Evolutionary conservation across 2,329 filamentous ascomycete species (phyloP), one percentile per base, ranked within the genome.

Genomic region (Sarocladium brachiariae): DNA sequence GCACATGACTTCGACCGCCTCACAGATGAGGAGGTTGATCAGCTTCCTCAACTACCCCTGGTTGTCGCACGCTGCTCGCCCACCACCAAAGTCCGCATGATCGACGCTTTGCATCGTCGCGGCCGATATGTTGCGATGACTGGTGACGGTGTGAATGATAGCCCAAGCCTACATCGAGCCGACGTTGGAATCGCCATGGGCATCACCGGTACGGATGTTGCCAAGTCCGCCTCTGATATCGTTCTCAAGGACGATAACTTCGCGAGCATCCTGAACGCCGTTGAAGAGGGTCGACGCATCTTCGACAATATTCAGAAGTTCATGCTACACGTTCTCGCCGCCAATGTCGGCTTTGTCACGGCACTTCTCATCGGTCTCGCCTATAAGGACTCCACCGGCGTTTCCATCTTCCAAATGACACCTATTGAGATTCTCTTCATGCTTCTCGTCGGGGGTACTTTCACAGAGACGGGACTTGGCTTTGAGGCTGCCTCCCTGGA

Each of bases 401-500:
- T 84, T 23, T 87, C 84, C 0, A 80, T 87, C 11, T 88, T 87
- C 62, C 82, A 84, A 0, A 72, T 88, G 11, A 74, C 83, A 0
- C 85, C 84, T 0, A 80, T 88, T 11, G 81, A 88, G 55, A 86
- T 88, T 54, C 73, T 89, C 25, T 88, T 83, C 82, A 83, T 88
- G 61, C 83, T 87, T 60, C 84, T 88, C 76, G 78, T 87, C 49
- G 87, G 84, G 1, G 85, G 81, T 48, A 80, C 78, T 1, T 75
- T 87, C 54, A 83, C 83, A 1, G 85, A 87, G 57, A 87, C 87
- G 71, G 85, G 84, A 46, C 72, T 89, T 5, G 85, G 84, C 2
- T 83, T 86, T 66, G 84, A 89, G 63, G 68, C 74, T 38, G 83
- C 84, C 0, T 77, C 80, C 0, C 77, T 81, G 0, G 84, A 87